Conservation (phyloP, 169 alveolate genomes). For the Plasmodium vivax region DNA sequence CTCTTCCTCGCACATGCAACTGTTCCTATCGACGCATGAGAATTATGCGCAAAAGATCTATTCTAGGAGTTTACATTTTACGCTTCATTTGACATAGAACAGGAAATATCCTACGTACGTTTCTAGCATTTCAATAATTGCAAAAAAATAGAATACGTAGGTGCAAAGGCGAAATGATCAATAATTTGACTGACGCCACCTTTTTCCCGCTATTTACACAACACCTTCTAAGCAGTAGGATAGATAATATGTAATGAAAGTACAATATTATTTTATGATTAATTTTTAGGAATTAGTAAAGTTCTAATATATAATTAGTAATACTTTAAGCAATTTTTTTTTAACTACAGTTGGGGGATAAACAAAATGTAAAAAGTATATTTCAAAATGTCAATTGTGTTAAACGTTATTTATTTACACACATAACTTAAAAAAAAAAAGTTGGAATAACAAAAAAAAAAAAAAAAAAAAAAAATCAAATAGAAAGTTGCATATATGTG, state of each 20-base stretch:
- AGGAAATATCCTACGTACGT: neutral
- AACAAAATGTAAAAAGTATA: neutral
- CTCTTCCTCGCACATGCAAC: neutral
- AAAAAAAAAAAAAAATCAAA: neutral
- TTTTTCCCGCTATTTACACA: neutral
- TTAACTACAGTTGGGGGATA: neutral
- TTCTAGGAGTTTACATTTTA: neutral
- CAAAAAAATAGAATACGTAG: neutral
- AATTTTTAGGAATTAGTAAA: neutral
- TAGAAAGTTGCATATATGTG: neutral
- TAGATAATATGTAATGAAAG: neutral
- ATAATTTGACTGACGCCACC: neutral
- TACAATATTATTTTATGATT: neutral
- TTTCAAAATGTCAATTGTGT: neutral
- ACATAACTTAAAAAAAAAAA: neutral
- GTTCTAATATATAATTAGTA: neutral
- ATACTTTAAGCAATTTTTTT: neutral
- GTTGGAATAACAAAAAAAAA: neutral
- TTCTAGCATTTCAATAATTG: neutral
- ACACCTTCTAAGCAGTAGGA: too few species aligned
- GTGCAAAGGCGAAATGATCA: neutral
- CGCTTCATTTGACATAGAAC: neutral
- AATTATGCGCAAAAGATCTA: neutral
- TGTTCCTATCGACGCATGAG: neutral
- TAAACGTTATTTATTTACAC: neutral